These are phyloP conservation scores for Pythium plurisporium DNA, from an alignment of 352 stramenopile genomes.

Conservation along the genomic window DNA sequence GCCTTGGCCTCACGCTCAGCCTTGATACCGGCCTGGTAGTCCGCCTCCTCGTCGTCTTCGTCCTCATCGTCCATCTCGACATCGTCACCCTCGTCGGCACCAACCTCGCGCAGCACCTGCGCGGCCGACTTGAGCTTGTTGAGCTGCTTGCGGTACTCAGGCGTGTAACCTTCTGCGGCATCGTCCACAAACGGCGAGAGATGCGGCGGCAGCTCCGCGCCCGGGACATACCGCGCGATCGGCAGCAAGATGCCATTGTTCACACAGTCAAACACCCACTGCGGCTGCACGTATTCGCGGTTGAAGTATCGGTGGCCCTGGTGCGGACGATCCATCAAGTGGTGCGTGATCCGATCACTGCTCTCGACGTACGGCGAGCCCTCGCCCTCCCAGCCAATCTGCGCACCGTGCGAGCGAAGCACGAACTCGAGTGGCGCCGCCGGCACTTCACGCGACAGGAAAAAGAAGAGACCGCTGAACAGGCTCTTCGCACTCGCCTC, in stretches of 20 bases:
- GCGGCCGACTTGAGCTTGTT: constrained; percentile 81
- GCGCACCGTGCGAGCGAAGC: constrained; percentile 91
- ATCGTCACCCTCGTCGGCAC: constrained; percentile 38
- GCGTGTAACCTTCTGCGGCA: constrained; percentile 94
- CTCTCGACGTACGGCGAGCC: constrained; percentile 89
- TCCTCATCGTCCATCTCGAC: constrained; percentile 21
- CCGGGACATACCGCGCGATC: constrained; percentile 91
- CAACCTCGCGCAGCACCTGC: constrained; percentile 66
- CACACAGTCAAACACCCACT: constrained; percentile 98
- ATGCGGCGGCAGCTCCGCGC: constrained; percentile 87
- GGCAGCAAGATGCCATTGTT: constrained; percentile 96
- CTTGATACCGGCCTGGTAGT: constrained; percentile 77
- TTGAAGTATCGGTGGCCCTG: constrained; percentile 86
- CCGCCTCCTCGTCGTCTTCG: constrained; percentile 67
- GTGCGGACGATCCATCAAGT: constrained; percentile 94
- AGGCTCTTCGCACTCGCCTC: constrained; percentile 69
- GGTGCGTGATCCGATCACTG: constrained; percentile 95
- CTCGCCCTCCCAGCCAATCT: constrained; percentile 94
- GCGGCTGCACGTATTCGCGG: constrained; percentile 98
- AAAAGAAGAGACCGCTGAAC: constrained; percentile 87
- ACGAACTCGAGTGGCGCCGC: constrained; percentile 94
- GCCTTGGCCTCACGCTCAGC: constrained; percentile 57
- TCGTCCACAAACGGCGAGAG: constrained; percentile 97
- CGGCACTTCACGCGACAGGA: constrained; percentile 94
- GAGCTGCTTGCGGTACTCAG: constrained; percentile 93